phyloP scores from a whole-genome alignment of 2,329 filamentous ascomycete genomes.

The Aspergillus sp. region DNA sequence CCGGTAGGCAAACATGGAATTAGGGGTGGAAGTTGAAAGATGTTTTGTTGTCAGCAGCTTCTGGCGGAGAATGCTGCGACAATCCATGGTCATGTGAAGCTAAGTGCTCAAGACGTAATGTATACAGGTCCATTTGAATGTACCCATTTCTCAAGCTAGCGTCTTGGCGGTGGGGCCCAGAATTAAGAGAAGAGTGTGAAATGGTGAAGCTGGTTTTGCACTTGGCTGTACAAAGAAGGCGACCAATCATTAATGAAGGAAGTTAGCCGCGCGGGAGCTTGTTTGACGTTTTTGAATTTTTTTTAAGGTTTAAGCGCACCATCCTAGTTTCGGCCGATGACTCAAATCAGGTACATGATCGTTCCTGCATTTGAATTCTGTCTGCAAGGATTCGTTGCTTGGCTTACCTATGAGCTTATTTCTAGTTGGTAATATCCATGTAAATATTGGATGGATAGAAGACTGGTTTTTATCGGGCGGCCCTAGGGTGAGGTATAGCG shows the following conservation, averaged over 20 bases:
- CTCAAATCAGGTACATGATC: too few species aligned
- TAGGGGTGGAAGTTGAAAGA: not conserved
- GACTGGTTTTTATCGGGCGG: too few species aligned
- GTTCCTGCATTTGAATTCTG: too few species aligned
- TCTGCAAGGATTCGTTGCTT: too few species aligned
- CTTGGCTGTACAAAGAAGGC: not conserved
- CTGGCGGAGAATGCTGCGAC: not conserved
- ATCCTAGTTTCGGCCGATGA: not conserved
- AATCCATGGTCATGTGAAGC: not conserved
- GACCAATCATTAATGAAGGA: conserved; percentile 5
- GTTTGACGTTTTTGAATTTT: not conserved
- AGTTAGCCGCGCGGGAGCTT: conserved; percentile 10
- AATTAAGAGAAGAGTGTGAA: conserved; percentile 1
- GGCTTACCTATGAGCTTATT: too few species aligned
- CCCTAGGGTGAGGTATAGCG: too few species aligned
- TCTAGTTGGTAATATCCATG: too few species aligned
- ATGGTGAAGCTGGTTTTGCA: conserved; percentile 5
- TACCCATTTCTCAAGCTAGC: not conserved
- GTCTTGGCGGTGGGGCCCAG: conserved; percentile 2
- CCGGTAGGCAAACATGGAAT: not conserved
- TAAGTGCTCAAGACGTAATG: not conserved
- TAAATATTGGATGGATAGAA: too few species aligned
- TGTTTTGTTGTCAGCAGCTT: not conserved
- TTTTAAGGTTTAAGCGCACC: not conserved
- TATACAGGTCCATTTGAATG: not conserved